Base-by-base conservation (phyloP, 352 stramenopile species). In the Pythium aphanidermatum region DNA sequence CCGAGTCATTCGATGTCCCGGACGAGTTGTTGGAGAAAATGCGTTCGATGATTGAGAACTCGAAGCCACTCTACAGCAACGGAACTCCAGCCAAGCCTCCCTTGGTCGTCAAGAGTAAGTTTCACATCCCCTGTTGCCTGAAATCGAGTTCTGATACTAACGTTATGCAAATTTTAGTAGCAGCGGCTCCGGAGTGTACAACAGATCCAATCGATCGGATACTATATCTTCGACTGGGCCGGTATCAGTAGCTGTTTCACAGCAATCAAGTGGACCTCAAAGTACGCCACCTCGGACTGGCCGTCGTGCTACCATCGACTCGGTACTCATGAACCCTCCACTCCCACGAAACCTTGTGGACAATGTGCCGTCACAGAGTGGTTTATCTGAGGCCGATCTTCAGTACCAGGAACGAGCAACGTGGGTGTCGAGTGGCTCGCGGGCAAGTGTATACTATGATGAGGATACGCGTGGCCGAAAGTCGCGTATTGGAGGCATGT, bases 401-500 rank as follows among this genome's bases (percentile, higher is more conserved):
- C 17, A 44, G 5, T 61, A 66, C 46, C 51, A 66, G 23, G 58
- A 66, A 14, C 48, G 47, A 5, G 48, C 51, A 5, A 62, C 47
- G 1, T 62, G 58, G 58, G 51, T 59, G 6, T 67, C 58, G 2
- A 58, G 53, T 39, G 58, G 52, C 24, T 40, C 38, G 0, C 58
- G 77, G 8, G 52, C 61, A 30, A 86, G 69, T 57, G 58, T 85
- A 28, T 79, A 82, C 58, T 78, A 75, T 51, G 63, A 74, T 28
- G 79, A 92, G 31, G 65, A 86, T 23, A 55, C 56, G 6, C 48
- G 44, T 7, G 70, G 79, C 28, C 76, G 80, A 28, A 89, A 89
- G 56, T 92, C 76, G 14, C 74, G 76, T 8, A 83, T 92, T 31
- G 77, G 80, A 37, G 76, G 80, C 57, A 87, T 89, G 73, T 86